Base-by-base conservation (phyloP, 2,329 filamentous ascomycete genomes). In the Talaromyces sp. region DNA sequence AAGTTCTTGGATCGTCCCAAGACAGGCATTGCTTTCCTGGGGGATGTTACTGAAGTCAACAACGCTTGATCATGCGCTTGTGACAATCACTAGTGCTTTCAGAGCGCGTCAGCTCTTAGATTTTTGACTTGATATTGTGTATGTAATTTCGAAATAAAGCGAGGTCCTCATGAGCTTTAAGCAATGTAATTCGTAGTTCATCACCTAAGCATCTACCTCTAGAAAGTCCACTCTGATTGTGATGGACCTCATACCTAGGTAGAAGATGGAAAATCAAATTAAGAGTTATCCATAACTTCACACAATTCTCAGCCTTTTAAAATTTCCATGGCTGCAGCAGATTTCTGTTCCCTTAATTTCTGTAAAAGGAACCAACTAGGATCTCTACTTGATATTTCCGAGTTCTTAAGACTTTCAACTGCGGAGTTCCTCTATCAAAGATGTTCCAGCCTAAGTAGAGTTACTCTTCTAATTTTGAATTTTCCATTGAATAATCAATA, bases 11-110 rank as follows among this genome's bases (percentile, higher is more conserved):
- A 54, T 54, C 50, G 27, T 54, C 17, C n/a, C 27, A 54, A 54
- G 50, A 54, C 50, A n/a, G 50, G 50, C n/a, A 54, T 54, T 35
- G 50, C 25, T 54, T 54, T 54, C 50, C n/a, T 54, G 3, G 50
- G 15, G 50, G 50, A 54, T 35, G 31, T 54, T 17, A 54, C 27
- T 54, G 50, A 54, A 54, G 50, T 54, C 13, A 54, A 54, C 50
- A 54, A 54, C 27, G 27, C 50, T 54, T 54, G 7, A 54, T 54
- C 31, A 35, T 54, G 15, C 8, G 27, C 50, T 33, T 35, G 27
- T 35, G 35, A 27, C 27, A 6, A 54, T 54, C 10, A n/a, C 13
- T 33, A 1, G 50, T 35, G 19, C n/a, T 54, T 31, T 19, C 27
- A 54, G 45, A 10, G 49, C 27, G 2, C 27, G 31, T 54, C 25